A percentile compares a stretch with the other conserved stretches of the same genome.
Conservation (phyloP, 2,329 filamentous ascomycete genomes). For the Incumbomyces lentus region DNA sequence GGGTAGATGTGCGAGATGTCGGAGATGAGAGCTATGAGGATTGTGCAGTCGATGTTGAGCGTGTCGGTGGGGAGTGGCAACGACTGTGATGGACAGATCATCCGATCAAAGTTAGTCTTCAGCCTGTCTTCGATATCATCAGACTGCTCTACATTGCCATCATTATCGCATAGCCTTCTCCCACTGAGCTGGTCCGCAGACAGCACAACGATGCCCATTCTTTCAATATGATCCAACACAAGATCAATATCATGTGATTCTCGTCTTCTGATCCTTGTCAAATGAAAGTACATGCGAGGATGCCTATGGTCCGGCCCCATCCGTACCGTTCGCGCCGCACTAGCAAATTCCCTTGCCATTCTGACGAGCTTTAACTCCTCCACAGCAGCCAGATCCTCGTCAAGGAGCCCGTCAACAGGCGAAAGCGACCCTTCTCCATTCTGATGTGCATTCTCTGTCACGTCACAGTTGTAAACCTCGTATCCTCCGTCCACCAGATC, state of each 20-base stretch:
- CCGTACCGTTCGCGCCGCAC: slow-evolving; percentile 44
- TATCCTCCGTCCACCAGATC: slow-evolving; percentile 28
- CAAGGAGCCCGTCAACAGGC: slow-evolving; percentile 10
- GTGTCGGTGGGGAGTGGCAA: neutral
- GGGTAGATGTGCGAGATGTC: slow-evolving; percentile 50
- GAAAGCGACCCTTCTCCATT: slow-evolving; percentile 19
- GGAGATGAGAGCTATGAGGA: slow-evolving; percentile 61
- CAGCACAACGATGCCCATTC: neutral
- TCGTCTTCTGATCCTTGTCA: slow-evolving; percentile 48
- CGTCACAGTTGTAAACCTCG: slow-evolving; percentile 33
- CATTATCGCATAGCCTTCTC: too few species aligned
- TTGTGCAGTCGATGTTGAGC: slow-evolving; percentile 46
- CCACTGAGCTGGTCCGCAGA: neutral
- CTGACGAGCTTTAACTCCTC: slow-evolving; percentile 51
- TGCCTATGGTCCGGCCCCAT: slow-evolving; percentile 44
- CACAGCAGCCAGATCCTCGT: slow-evolving; percentile 29
- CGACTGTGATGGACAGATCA: neutral
- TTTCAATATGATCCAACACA: slow-evolving; percentile 43
- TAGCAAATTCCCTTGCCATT: slow-evolving; percentile 47
- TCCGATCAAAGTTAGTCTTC: slow-evolving; percentile 6
- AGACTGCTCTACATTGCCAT: neutral
- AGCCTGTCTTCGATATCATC: neutral
- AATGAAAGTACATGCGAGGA: slow-evolving; percentile 49
- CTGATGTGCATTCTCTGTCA: neutral
- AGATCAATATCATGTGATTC: slow-evolving; percentile 45